Evolutionary conservation across 2,329 filamentous ascomycete genomes (phyloP).

Genomic region (Capronia epimyces): DNA sequence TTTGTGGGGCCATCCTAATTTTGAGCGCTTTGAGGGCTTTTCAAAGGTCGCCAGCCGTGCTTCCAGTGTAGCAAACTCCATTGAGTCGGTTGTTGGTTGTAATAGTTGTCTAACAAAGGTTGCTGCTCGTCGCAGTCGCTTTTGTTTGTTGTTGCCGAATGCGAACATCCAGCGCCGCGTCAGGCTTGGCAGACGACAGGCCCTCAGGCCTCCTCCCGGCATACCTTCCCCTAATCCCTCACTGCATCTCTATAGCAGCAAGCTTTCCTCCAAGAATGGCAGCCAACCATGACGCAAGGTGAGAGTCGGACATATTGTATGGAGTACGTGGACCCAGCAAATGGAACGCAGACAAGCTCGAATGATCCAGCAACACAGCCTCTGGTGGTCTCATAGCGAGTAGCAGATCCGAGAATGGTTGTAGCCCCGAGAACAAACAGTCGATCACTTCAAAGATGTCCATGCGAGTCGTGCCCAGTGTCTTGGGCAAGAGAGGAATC

Average conservation of each 20-base stretch:
- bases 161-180: not conserved
- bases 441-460: conserved; percentile 17
- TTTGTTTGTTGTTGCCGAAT: conserved; percentile 15
- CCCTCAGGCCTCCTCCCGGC: not conserved
- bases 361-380: not conserved
- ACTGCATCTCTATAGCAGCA: not conserved
- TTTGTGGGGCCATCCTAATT: conserved; percentile 71
- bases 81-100: conserved; percentile 1
- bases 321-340: not conserved
- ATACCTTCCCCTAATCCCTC: not conserved
- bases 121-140: not conserved
- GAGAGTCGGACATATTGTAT: not conserved
- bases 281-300: not conserved
- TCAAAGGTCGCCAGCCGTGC: conserved; percentile 78
- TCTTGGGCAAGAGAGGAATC: conserved; percentile 28
- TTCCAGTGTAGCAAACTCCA: conserved; percentile 54
- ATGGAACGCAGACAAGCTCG: not conserved
- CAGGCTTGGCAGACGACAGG: conserved; percentile 3
- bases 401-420: not conserved
- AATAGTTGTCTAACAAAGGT: not conserved
- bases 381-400: not conserved
- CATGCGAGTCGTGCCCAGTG: conserved; percentile 24
- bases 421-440: not conserved
- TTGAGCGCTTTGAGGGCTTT: conserved; percentile 53
- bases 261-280: not conserved